Evolutionary conservation across 1,139 yeast species (phyloP), one percentile per base, ranked within the genome.

Genomic region (Scheffersomyces cryptocercus): DNA sequence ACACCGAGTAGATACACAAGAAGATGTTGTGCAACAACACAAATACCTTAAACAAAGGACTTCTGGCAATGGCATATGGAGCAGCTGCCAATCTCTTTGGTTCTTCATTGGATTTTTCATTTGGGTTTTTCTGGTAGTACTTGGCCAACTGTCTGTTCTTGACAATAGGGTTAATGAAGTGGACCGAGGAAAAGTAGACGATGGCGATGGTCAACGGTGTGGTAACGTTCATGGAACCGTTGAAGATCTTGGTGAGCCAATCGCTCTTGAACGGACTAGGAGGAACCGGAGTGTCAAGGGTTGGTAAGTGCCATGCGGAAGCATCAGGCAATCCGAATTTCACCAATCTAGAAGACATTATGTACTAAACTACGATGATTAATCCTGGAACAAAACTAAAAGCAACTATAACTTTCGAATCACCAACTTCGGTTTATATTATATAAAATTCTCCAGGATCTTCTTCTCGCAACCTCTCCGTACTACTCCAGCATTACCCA

Each of bases 11-110:
- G 28, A 71, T 63, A 59, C 89, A 84, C 39, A 85, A 75, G 38
- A 79, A 76, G 15, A 81, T 56, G 59, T 85, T 85, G 65, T 85
- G 93, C 35, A 80, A 55, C 15, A 84, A 61, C 13, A 85, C 89
- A 47, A 84, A 73, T 35, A 67, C 43, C 58, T 79, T 79, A 72
- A 85, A 85, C 28, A 65, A 38, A 2, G 53, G 46, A 13, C 77
- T 68, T 39, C 67, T 72, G 20, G 88, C 70, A 46, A 85, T 66
- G 16, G 64, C 51, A 48, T 69, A 71, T 2, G 91, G 89, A 34
- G 80, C 85, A 15, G 85, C 70, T 31, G 79, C 77, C 43, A 80
- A 68, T 53, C 59, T 65, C 58, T 68, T 74, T 53, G 51, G 45
- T 40, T 64, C 58, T 13, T 49, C 50, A 34, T 48, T 49, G 11